Evolutionary conservation across 768 basidiomycete species (phyloP), one percentile per base, ranked within the genome.

Genomic region (Mycena leptocephala): DNA sequence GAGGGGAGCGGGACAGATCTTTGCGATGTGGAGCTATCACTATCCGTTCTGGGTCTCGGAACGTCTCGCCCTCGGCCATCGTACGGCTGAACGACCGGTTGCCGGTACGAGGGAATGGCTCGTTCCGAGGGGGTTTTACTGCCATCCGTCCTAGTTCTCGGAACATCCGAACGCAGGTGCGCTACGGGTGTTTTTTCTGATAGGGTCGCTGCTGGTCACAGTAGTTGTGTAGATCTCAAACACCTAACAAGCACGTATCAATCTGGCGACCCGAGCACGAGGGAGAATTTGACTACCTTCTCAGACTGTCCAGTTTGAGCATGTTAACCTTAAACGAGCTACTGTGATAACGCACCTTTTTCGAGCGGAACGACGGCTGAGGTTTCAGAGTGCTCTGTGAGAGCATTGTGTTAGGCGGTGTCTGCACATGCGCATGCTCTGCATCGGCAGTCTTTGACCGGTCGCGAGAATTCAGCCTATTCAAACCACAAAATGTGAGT

Each of bases 401-500:
- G 30, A 59, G 18, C 9, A 43, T 58, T 24, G n/a, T 53, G 66
- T 20, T 33, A 35, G 20, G 18, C 51, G 20, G 66, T 26, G 4
- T 53, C 20, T 9, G 48, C 11, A 26, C 41, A 37, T 28, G 9
- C 26, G 30, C 63, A 32, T 43, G 41, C 46, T 71, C 70, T n/a
- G 35, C n/a, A 62, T 71, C 70, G 6, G 7, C 4, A 2, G 59
- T 4, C 48, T 63, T 63, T 18, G 10, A 3, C 22, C 33, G n/a
- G 1, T 65, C 39, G 28, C 71, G 63, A n/a, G 71, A 72, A 32
- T 65, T 72, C 39, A 72, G 20, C 71, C 71, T 72, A 22, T 2
- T 24, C 16, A n/a, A n/a, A 51, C 22, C 20, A n/a, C 41, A 43
- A 16, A 43, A 11, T 43, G 7, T n/a, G n/a, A n/a, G 16, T 4